Conservation (phyloP, 2,329 filamentous ascomycete species). For the Capronia epimyces region DNA sequence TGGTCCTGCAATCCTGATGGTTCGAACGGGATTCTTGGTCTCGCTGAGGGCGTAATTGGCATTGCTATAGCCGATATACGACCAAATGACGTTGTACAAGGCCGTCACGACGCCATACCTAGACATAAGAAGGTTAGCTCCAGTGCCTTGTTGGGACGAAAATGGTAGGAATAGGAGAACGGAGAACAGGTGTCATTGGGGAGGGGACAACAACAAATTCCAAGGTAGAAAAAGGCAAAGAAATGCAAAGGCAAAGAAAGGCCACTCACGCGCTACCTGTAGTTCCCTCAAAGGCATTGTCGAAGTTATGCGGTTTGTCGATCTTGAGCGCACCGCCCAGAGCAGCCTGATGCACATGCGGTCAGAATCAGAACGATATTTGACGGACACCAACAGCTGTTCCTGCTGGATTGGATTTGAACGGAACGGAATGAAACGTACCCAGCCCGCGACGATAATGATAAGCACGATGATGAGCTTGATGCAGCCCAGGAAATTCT, state of each 20-base stretch:
- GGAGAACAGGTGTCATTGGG: no score
- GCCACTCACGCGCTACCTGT: slow-evolving; percentile 34
- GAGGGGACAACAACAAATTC: no score
- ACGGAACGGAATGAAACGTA: no score
- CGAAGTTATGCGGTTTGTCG: slow-evolving; percentile 32
- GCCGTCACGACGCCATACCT: slow-evolving; percentile 37
- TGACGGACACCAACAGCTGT: no score
- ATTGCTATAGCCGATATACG: neutral
- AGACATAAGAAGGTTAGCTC: slow-evolving; percentile 13
- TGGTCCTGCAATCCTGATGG: neutral
- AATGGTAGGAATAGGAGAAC: no score
- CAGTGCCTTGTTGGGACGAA: no score
- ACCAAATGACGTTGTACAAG: neutral
- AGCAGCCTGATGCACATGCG: slow-evolving; percentile 38
- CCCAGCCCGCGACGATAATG: slow-evolving; percentile 43
- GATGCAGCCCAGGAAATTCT: slow-evolving; percentile 47
- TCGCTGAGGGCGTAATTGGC: slow-evolving; percentile 1
- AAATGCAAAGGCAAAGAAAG: neutral
- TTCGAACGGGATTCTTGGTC: neutral
- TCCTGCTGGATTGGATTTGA: no score
- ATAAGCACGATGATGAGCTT: slow-evolving; percentile 49
- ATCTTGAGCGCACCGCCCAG: slow-evolving; percentile 37
- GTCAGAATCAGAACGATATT: slow-evolving; percentile 30
- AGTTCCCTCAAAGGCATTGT: slow-evolving; percentile 38
- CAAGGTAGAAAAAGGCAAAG: no score